Evolutionary conservation across 768 basidiomycete species (phyloP), one percentile per base, ranked within the genome.

Genomic region (Cantharellus cinnabarinus): DNA sequence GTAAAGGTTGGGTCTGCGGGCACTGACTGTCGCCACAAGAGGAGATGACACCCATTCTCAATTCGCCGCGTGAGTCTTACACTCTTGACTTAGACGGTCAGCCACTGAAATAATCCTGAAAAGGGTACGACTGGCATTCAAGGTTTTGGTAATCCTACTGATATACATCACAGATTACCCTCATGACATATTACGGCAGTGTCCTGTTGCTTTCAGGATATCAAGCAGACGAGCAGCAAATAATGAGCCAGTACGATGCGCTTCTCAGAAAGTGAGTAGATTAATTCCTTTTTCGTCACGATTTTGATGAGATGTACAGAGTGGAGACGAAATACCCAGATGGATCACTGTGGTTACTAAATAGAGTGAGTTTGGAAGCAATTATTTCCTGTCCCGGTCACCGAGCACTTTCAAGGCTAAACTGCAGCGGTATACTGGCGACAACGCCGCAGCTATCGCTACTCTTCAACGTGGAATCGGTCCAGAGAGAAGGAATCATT

Each of bases 121-220:
- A 29, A 29, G 20, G 20, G 20, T 29, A 29, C 20, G 20, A 29
- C 20, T 29, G 20, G 20, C 0, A 29, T 29, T 29, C 20, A 29
- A 29, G 20, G 20, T 29, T 29, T 29, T 29, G 20, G 20, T 29
- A 29, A 29, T 29, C 20, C 20, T 29, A 29, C 20, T 29, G 20
- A 29, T 29, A 29, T 29, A 29, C 52, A 7, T 14, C 15, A 10
- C 41, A 62, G 10, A 71, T 89, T n/a, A 77, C 83, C 0, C 69
- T 89, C 4, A 88, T 89, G 83, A 83, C 83, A 2, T 88, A 87
- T 65, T 73, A 84, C 58, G 82, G 85, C 37, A 75, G 81, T 56
- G 77, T 87, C 3, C 73, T 88, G 2, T 75, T 84, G 0, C 66
- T 85, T 39, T 73, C 81, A 3, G 86, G 86, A 1, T 89, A 80